These are phyloP conservation scores for Colletotrichum tabaci DNA, from an alignment of 2,329 filamentous ascomycete genomes.

Conservation along the genomic window DNA sequence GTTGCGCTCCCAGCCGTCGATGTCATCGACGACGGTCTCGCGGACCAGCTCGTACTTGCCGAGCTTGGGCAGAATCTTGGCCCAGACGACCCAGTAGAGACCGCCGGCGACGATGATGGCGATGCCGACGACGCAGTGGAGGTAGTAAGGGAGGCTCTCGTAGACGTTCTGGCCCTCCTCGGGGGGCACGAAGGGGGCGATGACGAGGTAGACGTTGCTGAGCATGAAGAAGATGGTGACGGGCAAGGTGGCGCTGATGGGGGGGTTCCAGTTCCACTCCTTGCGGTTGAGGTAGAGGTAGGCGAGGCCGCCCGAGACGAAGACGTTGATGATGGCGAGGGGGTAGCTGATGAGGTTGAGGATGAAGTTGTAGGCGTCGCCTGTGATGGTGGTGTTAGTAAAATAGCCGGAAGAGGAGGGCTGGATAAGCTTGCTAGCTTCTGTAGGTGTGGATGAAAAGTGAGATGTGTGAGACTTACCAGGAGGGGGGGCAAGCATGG, in stretches of 20 bases:
- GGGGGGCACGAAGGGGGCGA: constrained; percentile 72
- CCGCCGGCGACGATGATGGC: constrained; percentile 67
- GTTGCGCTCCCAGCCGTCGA: constrained; percentile 75
- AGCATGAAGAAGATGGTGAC: constrained; percentile 72
- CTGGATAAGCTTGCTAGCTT: constrained; percentile 45
- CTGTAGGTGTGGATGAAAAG: too few species aligned
- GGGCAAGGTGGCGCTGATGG: constrained; percentile 68
- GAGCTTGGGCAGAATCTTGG: constrained; percentile 64
- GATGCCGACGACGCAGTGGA: constrained; percentile 71
- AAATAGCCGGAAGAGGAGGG: not conserved
- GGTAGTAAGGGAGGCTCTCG: constrained; percentile 68
- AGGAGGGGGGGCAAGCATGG: constrained; percentile 77
- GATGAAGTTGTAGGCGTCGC: constrained; percentile 34
- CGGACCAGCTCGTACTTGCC: constrained; percentile 70
- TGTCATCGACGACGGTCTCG: constrained; percentile 67
- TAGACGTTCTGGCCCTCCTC: constrained; percentile 67
- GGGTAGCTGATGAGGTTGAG: constrained; percentile 75
- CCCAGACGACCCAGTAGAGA: constrained; percentile 71
- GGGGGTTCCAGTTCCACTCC: constrained; percentile 66
- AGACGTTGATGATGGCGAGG: constrained; percentile 70
- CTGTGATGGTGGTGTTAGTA: constrained; percentile 28
- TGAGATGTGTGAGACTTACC: constrained; percentile 68
- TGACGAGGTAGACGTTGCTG: constrained; percentile 73
- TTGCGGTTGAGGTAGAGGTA: constrained; percentile 67
- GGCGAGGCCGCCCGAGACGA: constrained; percentile 67